A percentile compares a stretch with the other conserved stretches of the same genome.
Evolutionary conservation across 345 rosid species (phyloP).

Genomic region (Excoecaria agallocha): DNA sequence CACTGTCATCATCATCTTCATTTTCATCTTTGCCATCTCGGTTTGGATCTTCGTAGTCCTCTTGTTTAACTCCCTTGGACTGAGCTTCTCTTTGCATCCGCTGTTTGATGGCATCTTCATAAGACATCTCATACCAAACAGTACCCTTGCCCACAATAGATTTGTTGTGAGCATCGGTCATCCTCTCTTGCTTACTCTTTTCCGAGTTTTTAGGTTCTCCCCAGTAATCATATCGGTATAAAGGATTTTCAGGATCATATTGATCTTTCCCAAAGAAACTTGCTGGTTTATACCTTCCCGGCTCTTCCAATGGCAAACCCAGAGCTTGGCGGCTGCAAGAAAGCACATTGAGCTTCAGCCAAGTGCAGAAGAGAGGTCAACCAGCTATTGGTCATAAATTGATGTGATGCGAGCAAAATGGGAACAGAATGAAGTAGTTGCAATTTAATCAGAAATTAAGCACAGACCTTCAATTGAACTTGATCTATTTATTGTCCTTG

Average conservation of each 20-base stretch:
- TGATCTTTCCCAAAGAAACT: slow-evolving; percentile 85
- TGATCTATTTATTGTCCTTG: no score
- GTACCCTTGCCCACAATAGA: slow-evolving; percentile 75
- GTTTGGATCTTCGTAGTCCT: slow-evolving; percentile 33
- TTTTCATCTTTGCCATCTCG: slow-evolving; percentile 6
- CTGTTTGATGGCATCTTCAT: slow-evolving; percentile 69
- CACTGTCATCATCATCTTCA: slow-evolving; percentile 35
- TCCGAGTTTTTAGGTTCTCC: slow-evolving; percentile 92
- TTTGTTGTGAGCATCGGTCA: slow-evolving; percentile 75
- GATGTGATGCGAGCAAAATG: not conserved
- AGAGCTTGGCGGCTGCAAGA: slow-evolving; percentile 70
- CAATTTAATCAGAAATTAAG: no score
- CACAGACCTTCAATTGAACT: no score
- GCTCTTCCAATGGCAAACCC: slow-evolving; percentile 90
- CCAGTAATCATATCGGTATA: slow-evolving; percentile 87
- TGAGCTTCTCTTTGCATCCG: slow-evolving; percentile 51
- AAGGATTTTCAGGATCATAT: slow-evolving; percentile 77
- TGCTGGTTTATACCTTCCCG: slow-evolving; percentile 76
- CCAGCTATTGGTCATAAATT: not conserved
- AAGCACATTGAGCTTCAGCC: not conserved
- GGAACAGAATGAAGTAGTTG: not conserved
- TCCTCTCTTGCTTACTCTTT: slow-evolving; percentile 71
- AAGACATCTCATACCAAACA: slow-evolving; percentile 82
- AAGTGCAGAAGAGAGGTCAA: not conserved
- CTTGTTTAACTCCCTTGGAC: slow-evolving; percentile 28